Evolutionary conservation across 2,329 filamentous ascomycete species (phyloP).

Genomic region (Rasamsonia emersonii): DNA sequence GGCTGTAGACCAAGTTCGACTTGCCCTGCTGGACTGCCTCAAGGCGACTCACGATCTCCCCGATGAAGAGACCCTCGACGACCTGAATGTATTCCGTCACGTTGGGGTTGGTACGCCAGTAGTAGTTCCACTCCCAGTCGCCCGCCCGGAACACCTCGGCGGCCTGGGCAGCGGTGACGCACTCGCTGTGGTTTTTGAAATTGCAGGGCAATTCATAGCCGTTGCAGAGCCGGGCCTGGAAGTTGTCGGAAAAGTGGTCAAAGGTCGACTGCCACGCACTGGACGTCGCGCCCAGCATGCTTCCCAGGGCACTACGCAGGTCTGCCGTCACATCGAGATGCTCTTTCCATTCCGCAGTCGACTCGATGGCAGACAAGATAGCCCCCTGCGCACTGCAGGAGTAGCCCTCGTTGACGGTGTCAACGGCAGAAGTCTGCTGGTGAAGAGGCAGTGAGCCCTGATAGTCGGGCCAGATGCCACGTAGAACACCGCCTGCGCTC

Average conservation of each 20-base stretch:
- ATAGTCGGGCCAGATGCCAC: slow-evolving; percentile 28
- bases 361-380: slow-evolving; percentile 18
- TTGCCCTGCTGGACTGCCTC: slow-evolving; percentile 18
- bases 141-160: slow-evolving; percentile 32
- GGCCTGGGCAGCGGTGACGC: slow-evolving; percentile 24
- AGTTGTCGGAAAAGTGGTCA: slow-evolving; percentile 34
- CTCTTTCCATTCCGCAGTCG: slow-evolving; percentile 25
- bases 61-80: slow-evolving; percentile 30
- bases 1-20: slow-evolving; percentile 21
- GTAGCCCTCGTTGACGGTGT: slow-evolving; percentile 29
- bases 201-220: slow-evolving; percentile 30
- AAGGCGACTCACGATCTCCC: slow-evolving; percentile 24
- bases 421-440: slow-evolving; percentile 27
- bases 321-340: slow-evolving; percentile 24
- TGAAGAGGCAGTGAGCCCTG: slow-evolving; percentile 25
- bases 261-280: slow-evolving; percentile 26
- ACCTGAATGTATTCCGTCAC: slow-evolving; percentile 29
- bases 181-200: slow-evolving; percentile 16
- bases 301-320: slow-evolving; percentile 21
- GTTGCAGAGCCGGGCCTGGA: slow-evolving; percentile 33
- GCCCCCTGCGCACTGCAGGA: slow-evolving; percentile 20
- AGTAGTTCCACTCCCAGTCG: slow-evolving; percentile 36
- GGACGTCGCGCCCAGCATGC: slow-evolving; percentile 22
- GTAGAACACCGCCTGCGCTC: slow-evolving; percentile 29
- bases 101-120: slow-evolving; percentile 27